Conservation (phyloP, 768 basidiomycete species). For the Mycena belliarum region DNA sequence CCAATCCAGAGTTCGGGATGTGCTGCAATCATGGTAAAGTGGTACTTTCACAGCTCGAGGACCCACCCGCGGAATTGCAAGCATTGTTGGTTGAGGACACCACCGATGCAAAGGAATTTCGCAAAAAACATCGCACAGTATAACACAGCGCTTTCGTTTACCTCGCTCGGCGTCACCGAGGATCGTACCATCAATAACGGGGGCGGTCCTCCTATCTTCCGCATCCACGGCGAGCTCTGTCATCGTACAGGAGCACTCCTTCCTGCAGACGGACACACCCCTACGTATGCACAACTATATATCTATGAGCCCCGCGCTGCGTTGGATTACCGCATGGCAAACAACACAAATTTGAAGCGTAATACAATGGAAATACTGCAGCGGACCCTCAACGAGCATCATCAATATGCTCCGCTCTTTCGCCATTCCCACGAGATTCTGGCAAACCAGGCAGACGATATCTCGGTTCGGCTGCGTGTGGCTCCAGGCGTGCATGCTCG, state of each 20-base stretch:
- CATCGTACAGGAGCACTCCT: conserved; percentile 35
- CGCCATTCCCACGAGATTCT: conserved; percentile 25
- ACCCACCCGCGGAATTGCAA: conserved; percentile 9
- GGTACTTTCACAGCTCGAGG: conserved; percentile 14
- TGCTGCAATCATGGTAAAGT: conserved; percentile 33
- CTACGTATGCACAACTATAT: conserved; percentile 43
- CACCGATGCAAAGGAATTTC: conserved; percentile 25
- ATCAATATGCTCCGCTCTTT: conserved; percentile 24
- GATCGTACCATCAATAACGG: conserved; percentile 25
- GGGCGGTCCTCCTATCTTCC: conserved; percentile 30
- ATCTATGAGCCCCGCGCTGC: conserved; percentile 36
- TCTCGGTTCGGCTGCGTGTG: conserved; percentile 20
- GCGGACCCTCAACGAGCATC: background rate
- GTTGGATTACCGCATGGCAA: conserved; percentile 7
- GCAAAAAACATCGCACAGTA: conserved; percentile 35
- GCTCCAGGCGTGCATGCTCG: conserved; percentile 26
- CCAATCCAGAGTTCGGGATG: conserved; percentile 23
- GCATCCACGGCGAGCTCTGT: conserved; percentile 31
- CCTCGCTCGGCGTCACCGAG: conserved; percentile 30
- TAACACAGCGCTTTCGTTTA: conserved; percentile 38
- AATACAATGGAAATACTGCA: conserved; percentile 22
- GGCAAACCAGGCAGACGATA: conserved; percentile 4
- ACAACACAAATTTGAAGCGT: conserved; percentile 17
- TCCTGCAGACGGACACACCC: conserved; percentile 21
- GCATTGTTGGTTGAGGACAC: background rate